Evolutionary conservation across 2,329 filamentous ascomycete species (phyloP), one percentile per base, ranked within the genome.

Genomic region (Neofusicoccum cordaticola): DNA sequence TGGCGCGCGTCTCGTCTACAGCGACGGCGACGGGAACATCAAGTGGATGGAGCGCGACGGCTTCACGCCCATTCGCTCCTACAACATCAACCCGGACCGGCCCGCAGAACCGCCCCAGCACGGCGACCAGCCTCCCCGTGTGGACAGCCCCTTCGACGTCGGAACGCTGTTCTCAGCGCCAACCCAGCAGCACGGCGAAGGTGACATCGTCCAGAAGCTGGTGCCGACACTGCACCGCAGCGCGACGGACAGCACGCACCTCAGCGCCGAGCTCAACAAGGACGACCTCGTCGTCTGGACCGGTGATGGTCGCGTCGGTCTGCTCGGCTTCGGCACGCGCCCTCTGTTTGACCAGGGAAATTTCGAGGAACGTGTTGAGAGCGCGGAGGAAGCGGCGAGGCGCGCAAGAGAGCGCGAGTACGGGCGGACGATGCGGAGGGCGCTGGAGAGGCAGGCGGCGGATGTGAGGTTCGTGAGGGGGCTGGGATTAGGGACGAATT

Each of bases 21-120:
- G 91, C 2, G 94, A 98, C 71, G 90, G 90, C 0, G 87, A 92
- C 27, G 94, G 94, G 0, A 87, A 89, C 58, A 77, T 98, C 67
- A 94, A 92, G 74, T 98, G 94, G 93, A 87, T 96, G 50, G 94
- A 98, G 77, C 84, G 93, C 41, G 92, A 97, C 72, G 93, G 91
- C 0, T 80, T 78, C 42, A 81, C 81, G 8, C 78, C 82, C 31
- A 81, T 88, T 4, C 79, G 86, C 13, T 78, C 79, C 0, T 84
- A 84, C 74, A 87, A 87, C 68, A 83, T 88, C 72, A 88, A 87
- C 65, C 77, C 80, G 11, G 65, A 63, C 7, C 15, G 51, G 22
- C n/a, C 31, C 11, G 9, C 66, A 69, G 68, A 71, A 12, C 9
- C 7, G 3, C 13, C 17, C 6, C 17, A 64, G 67, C 5, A 67